phyloP scores from a whole-genome alignment of 345 rosid species.

The Eucalyptus fibrosa region DNA sequence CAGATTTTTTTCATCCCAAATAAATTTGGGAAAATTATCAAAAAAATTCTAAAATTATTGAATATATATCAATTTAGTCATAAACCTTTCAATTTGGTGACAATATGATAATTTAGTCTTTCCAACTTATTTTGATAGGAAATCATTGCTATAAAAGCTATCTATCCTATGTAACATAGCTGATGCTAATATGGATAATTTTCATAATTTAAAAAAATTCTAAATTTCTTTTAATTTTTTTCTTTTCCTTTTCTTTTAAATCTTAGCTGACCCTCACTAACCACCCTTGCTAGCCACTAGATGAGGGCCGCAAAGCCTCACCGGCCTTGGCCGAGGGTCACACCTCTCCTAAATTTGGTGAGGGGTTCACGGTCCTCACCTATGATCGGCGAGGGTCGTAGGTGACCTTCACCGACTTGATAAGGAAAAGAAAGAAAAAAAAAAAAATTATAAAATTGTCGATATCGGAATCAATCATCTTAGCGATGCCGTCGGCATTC shows the following conservation, averaged over 20 bases:
- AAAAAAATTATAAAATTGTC: no score
- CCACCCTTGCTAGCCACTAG: background rate
- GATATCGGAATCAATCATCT: no score
- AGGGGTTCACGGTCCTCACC: background rate
- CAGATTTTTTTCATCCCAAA: background rate
- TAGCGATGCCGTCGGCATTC: fast-evolving
- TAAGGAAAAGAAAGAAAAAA: no score
- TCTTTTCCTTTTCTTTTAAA: no score
- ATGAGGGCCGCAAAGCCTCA: background rate
- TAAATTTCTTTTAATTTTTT: no score
- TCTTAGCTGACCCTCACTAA: fast-evolving
- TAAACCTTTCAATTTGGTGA: no score
- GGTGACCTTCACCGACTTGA: background rate
- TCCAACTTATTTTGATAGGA: background rate
- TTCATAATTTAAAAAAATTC: no score
- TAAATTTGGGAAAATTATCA: no score
- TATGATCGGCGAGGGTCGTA: fast-evolving
- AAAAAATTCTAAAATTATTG: no score
- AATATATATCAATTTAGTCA: fast-evolving
- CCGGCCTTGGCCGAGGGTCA: fast-evolving
- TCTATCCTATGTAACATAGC: fast-evolving
- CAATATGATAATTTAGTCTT: fast-evolving
- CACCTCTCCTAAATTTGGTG: background rate
- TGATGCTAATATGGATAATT: no score
- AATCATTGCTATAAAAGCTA: fast-evolving